phyloP scores from a whole-genome alignment of 176 grass and related monocot genomes.

The Rhynchospora breviuscula region DNA sequence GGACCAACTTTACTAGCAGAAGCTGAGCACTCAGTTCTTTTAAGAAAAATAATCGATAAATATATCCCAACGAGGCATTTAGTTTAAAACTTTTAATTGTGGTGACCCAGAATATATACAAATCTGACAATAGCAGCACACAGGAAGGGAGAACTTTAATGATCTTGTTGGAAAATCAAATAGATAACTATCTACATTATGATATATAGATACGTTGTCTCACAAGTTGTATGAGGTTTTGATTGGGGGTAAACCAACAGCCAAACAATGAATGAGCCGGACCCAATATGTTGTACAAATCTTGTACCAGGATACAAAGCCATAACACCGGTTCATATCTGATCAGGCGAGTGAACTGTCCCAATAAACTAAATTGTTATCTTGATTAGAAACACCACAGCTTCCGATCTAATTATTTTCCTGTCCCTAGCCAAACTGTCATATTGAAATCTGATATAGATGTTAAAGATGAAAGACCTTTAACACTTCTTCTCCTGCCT shows the following conservation, averaged over 20 bases:
- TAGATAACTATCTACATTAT: background rate
- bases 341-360: constrained; percentile 19
- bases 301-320: background rate
- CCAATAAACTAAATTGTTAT: constrained; percentile 1
- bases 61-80: background rate
- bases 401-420: background rate
- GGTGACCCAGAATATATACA: background rate
- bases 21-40: background rate
- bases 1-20: background rate
- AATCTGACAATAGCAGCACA: background rate
- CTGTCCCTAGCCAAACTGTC: background rate
- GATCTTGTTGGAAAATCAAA: background rate
- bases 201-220: background rate
- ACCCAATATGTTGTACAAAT: constrained; percentile 12
- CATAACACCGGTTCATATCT: background rate
- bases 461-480: background rate
- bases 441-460: background rate
- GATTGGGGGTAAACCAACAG: background rate
- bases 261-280: background rate
- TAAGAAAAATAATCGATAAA: background rate
- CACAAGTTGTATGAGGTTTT: background rate
- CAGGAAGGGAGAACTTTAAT: background rate
- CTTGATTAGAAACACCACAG: background rate
- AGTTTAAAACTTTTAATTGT: background rate
- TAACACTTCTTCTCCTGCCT: background rate